Percentiles rank a stretch among this genome's conserved stretches.
These are phyloP conservation scores for Geranium rotundifolium DNA, from an alignment of 345 rosid genomes.

Conservation along the genomic window DNA sequence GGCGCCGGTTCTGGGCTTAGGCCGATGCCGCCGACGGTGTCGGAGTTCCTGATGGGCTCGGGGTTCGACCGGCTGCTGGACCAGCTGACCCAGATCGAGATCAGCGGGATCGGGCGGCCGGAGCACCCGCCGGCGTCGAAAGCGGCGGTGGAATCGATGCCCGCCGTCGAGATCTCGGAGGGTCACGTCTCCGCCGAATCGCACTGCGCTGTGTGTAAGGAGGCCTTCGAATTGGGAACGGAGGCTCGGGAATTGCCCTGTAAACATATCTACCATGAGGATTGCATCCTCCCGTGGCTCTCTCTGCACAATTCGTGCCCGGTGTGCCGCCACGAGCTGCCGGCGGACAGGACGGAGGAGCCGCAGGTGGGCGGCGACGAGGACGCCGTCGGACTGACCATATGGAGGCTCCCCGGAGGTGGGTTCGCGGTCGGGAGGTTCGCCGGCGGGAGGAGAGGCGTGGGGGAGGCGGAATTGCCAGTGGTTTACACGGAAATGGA, in stretches of 20 bases:
- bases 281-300: slow-evolving; percentile 69
- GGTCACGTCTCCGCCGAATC: slow-evolving; percentile 28
- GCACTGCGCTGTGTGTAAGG: slow-evolving; percentile 73
- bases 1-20: slow-evolving; percentile 58
- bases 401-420: slow-evolving; percentile 81
- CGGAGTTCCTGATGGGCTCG: slow-evolving; percentile 64
- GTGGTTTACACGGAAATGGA: slow-evolving; percentile 63
- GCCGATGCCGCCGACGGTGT: slow-evolving; percentile 54
- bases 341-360: slow-evolving; percentile 23
- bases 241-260: slow-evolving; percentile 77
- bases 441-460: slow-evolving; percentile 27
- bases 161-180: slow-evolving; percentile 35
- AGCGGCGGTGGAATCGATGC: slow-evolving; percentile 55
- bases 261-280: slow-evolving; percentile 58
- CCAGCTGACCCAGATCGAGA: slow-evolving; percentile 52
- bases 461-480: slow-evolving; percentile 36
- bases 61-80: slow-evolving; percentile 60
- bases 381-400: slow-evolving; percentile 47
- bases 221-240: slow-evolving; percentile 42
- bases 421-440: slow-evolving; percentile 79
- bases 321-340: slow-evolving; percentile 54
- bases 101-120: slow-evolving; percentile 37
- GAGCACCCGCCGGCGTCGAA: slow-evolving; percentile 68
- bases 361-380: slow-evolving; percentile 14
- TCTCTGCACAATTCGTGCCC: slow-evolving; percentile 65